Evolutionary conservation across 768 basidiomycete genomes (phyloP), one percentile per base, ranked within the genome.

Genomic region (Dioszegia hungarica): DNA sequence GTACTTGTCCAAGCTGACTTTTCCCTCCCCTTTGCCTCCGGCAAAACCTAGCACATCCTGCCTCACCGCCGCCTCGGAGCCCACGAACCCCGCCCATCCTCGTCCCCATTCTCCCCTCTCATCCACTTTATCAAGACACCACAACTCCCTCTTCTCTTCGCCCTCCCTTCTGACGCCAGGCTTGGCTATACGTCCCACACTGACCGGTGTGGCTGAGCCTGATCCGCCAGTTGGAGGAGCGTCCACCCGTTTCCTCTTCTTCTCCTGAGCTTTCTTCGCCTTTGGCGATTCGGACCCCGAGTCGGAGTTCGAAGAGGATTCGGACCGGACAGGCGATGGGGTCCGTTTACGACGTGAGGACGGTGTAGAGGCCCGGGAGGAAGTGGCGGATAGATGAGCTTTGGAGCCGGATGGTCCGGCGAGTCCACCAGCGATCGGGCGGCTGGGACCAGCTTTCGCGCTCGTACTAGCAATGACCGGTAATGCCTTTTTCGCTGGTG

Each of bases 31-130:
- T n/a, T 27, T 54, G 8, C 60, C 62, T 17, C 57, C 47, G 2
- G 54, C 60, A 62, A 58, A 67, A 9, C 66, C 64, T 14, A n/a
- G 31, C 12, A 56, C 45, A 43, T 58, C 28, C 25, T 63, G 67
- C 33, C 60, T 61, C 9, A 68, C 47, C 1, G 61, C 60, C 29
- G 61, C 63, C 46, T 66, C 62, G 40, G 48, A 62, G 1, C 40
- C 44, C 9, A 67, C 61, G 44, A 68, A 72, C 3, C 67, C 70
- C 3, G 54, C 60, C 64, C 64, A 70, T 38, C 64, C 67, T 51
- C 67, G 52, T 1, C 54, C 61, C 58, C 57, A 72, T 43, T 65
- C 67, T 12, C 62, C 63, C 37, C 65, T 28, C 53, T 58, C 58
- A 44, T 62, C 66, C 11, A 58, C 64, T 36, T 62, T 44, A 46